A percentile compares a stretch with the other conserved stretches of the same genome.
Conservation (phyloP, 208 protist genomes). For the Wallacemonas rigidus region DNA sequence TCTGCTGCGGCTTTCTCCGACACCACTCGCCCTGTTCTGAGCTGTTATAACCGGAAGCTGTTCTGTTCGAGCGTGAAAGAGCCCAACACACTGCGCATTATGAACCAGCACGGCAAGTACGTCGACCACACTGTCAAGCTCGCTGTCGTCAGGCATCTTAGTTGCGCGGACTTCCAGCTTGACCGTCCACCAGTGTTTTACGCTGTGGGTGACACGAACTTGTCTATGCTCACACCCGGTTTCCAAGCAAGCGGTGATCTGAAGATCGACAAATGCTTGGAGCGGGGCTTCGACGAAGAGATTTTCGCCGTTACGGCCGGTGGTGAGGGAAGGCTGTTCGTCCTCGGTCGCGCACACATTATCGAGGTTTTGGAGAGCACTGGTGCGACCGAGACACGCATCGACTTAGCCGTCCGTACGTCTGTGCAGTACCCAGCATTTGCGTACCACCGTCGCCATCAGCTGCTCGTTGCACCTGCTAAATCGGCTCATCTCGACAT, state of each 20-base stretch:
- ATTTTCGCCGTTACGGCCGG: conserved; percentile 64
- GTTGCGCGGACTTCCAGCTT: conserved; percentile 52
- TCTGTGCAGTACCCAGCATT: conserved; percentile 65
- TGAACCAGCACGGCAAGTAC: conserved; percentile 75
- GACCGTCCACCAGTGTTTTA: conserved; percentile 71
- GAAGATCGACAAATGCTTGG: conserved; percentile 34
- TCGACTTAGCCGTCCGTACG: conserved; percentile 58
- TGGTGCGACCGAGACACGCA: conserved; percentile 29
- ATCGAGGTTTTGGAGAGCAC: conserved; percentile 72
- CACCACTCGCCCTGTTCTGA: conserved; percentile 47
- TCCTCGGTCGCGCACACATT: conserved; percentile 59
- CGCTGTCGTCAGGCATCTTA: conserved; percentile 50
- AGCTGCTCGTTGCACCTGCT: conserved; percentile 70
- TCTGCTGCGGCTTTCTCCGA: conserved; percentile 55
- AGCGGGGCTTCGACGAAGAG: conserved; percentile 58
- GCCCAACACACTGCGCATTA: conserved; percentile 75
- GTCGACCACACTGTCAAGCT: conserved; percentile 56
- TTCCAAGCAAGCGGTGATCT: conserved; percentile 76
- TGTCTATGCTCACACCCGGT: conserved; percentile 63
- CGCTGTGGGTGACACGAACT: conserved; percentile 62
- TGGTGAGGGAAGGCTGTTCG: conserved; percentile 55
- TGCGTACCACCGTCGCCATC: conserved; percentile 55
- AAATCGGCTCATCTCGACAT: conserved; percentile 79
- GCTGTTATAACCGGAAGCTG: conserved; percentile 58
- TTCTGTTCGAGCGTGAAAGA: conserved; percentile 86